Evolutionary conservation across 2,329 filamentous ascomycete genomes (phyloP).

Genomic region (Fusarium dlaminii): DNA sequence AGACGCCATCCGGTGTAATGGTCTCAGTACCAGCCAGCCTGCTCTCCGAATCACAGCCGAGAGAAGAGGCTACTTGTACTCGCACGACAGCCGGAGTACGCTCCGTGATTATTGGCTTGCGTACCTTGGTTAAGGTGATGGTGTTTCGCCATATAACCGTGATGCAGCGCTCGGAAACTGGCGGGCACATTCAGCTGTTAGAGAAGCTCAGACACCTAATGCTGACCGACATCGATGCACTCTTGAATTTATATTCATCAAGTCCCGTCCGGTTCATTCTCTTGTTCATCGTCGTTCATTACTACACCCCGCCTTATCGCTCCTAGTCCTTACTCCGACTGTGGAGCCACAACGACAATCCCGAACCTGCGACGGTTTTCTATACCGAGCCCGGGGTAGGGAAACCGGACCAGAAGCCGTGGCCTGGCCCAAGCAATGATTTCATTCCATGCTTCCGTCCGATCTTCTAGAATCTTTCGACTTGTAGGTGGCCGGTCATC

Average conservation of each 20-base stretch:
- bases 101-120: slow-evolving; percentile 22
- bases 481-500: background rate
- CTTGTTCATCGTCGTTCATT: slow-evolving; percentile 33
- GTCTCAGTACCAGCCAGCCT: slow-evolving; percentile 35
- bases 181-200: slow-evolving; percentile 6
- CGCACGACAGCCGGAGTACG: slow-evolving; percentile 33
- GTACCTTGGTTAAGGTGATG: background rate
- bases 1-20: slow-evolving; percentile 34
- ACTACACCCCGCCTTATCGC: slow-evolving; percentile 18
- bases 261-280: slow-evolving; percentile 33
- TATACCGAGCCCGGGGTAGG: slow-evolving; percentile 30
- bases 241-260: slow-evolving; percentile 14
- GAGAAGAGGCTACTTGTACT: slow-evolving; percentile 32
- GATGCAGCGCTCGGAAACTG: slow-evolving; percentile 12
- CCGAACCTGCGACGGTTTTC: slow-evolving; percentile 32
- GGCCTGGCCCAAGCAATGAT: slow-evolving; percentile 23
- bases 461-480: slow-evolving; percentile 8
- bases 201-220: slow-evolving; percentile 11
- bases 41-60: slow-evolving; percentile 35
- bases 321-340: slow-evolving; percentile 23
- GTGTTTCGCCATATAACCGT: slow-evolving; percentile 28
- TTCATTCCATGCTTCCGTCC: slow-evolving; percentile 16
- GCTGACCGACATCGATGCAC: background rate
- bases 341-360: slow-evolving; percentile 31
- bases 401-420: slow-evolving; percentile 30